phyloP scores from a whole-genome alignment of 176 grass and related monocot species.

The Dactylis glomerata region DNA sequence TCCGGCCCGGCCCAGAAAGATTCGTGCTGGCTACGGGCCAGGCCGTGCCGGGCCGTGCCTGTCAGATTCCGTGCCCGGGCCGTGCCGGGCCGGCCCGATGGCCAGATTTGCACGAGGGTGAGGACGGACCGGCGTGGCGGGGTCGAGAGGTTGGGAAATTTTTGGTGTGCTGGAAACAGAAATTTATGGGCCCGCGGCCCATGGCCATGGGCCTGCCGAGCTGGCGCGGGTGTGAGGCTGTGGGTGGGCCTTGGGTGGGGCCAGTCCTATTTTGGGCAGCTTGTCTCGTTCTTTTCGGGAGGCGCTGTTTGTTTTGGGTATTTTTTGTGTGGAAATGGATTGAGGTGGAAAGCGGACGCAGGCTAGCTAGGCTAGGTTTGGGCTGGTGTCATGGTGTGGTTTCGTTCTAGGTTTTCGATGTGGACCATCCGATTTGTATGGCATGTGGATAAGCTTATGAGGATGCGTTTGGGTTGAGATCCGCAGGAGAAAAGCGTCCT shows the following conservation, averaged over 20 bases:
- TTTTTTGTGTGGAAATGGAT: too few relatives aligned
- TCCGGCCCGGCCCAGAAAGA: too few relatives aligned
- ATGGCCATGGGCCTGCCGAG: conserved; percentile 15
- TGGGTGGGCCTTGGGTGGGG: too few relatives aligned
- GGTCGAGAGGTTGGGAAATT: neutral
- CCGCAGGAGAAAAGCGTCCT: too few relatives aligned
- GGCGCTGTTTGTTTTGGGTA: neutral
- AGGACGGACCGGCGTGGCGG: neutral
- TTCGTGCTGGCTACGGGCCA: too few relatives aligned
- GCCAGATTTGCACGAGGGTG: too few relatives aligned
- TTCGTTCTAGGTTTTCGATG: neutral
- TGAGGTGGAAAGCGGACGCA: neutral
- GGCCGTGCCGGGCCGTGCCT: too few relatives aligned
- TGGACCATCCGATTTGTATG: neutral
- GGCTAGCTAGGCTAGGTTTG: too few relatives aligned
- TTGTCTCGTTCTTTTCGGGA: neutral
- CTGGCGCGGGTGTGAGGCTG: conserved; percentile 30
- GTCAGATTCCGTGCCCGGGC: too few relatives aligned
- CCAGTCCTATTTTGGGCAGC: neutral
- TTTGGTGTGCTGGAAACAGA: neutral
- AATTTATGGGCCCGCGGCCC: conserved; percentile 46
- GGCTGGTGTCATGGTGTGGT: too few relatives aligned
- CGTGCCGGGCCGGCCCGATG: too few relatives aligned
- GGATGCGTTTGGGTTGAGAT: neutral
- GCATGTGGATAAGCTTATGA: too few relatives aligned